A percentile compares a stretch with the other conserved stretches of the same genome.
Evolutionary conservation across 768 basidiomycete species (phyloP).

Genomic region (Mycena vulgaris): DNA sequence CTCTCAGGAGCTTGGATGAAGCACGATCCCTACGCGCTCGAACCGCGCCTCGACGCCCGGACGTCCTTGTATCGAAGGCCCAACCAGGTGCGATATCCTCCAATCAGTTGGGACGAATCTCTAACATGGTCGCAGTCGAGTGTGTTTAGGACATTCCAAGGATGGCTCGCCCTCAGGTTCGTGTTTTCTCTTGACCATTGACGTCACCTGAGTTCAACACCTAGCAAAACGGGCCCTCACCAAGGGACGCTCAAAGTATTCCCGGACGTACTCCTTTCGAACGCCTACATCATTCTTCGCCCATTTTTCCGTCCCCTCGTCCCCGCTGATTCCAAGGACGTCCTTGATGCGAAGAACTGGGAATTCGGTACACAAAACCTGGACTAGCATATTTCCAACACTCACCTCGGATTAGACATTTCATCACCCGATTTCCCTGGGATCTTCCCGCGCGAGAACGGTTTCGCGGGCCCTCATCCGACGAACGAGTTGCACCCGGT

Average conservation of each 20-base stretch:
- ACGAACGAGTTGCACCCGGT: constrained; percentile 56
- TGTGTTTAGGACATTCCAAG: constrained; percentile 68
- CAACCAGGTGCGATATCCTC: constrained; percentile 52
- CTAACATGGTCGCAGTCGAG: constrained; percentile 43
- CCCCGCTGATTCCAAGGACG: constrained; percentile 49
- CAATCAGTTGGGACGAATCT: too few relatives aligned
- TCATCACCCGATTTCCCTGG: constrained; percentile 61
- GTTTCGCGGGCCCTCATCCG: constrained; percentile 54
- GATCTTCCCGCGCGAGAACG: constrained; percentile 45
- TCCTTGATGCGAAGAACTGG: constrained; percentile 60
- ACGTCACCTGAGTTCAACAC: constrained; percentile 5
- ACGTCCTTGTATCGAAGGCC: constrained; percentile 67
- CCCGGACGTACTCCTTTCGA: constrained; percentile 69
- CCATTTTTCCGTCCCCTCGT: constrained; percentile 74
- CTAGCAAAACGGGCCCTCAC: constrained; percentile 65
- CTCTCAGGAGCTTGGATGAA: constrained; percentile 65
- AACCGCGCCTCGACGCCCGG: constrained; percentile 64
- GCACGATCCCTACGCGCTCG: constrained; percentile 71
- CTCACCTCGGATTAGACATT: constrained; percentile 47
- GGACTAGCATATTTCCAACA: not conserved
- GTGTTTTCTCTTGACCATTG: constrained; percentile 41
- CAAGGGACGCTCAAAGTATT: constrained; percentile 74
- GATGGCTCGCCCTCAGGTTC: constrained; percentile 71
- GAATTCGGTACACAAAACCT: constrained; percentile 48
- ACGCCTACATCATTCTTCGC: constrained; percentile 73